These are phyloP conservation scores for Chloranthus sessilifolius DNA, from an alignment of 164 flowering plant genomes.

Conservation along the genomic window DNA sequence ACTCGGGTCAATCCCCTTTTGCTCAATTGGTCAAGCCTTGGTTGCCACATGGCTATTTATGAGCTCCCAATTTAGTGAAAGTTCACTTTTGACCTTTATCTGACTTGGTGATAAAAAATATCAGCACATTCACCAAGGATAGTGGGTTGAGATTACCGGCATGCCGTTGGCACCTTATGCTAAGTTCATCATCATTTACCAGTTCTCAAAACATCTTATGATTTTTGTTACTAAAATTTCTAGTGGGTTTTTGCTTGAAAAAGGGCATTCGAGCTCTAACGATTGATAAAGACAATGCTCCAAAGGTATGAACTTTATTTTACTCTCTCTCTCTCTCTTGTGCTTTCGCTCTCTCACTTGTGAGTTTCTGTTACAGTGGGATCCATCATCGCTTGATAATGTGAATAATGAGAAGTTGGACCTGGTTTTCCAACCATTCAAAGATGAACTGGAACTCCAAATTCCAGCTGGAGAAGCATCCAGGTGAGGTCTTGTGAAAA, in stretches of 20 bases:
- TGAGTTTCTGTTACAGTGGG: constrained; percentile 44
- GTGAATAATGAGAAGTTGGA: constrained; percentile 49
- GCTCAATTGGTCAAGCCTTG: too few relatives aligned
- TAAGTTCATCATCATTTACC: too few relatives aligned
- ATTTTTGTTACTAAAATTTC: too few relatives aligned
- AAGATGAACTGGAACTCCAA: constrained; percentile 61
- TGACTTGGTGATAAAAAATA: too few relatives aligned
- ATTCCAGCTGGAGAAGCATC: constrained; percentile 50
- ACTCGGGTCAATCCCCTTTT: too few relatives aligned
- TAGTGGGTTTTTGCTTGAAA: constrained; percentile 6
- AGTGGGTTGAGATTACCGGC: too few relatives aligned
- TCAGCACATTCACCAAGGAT: too few relatives aligned
- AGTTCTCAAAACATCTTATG: too few relatives aligned
- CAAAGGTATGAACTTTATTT: constrained; percentile 49
- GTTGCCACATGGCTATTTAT: too few relatives aligned
- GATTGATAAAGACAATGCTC: constrained; percentile 85
- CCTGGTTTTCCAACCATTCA: constrained; percentile 53
- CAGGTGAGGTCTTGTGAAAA: constrained; percentile 38
- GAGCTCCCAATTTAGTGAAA: too few relatives aligned
- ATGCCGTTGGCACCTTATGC: too few relatives aligned
- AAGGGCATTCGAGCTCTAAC: constrained; percentile 91
- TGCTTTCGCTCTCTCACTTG: constrained; percentile 6
- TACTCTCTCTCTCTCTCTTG: constrained; percentile 7
- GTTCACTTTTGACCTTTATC: too few relatives aligned
- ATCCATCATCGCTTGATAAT: constrained; percentile 49